Evolutionary conservation across 352 stramenopile genomes (phyloP), one percentile per base, ranked within the genome.

Genomic region (Phytophthora macrochlamydospora): DNA sequence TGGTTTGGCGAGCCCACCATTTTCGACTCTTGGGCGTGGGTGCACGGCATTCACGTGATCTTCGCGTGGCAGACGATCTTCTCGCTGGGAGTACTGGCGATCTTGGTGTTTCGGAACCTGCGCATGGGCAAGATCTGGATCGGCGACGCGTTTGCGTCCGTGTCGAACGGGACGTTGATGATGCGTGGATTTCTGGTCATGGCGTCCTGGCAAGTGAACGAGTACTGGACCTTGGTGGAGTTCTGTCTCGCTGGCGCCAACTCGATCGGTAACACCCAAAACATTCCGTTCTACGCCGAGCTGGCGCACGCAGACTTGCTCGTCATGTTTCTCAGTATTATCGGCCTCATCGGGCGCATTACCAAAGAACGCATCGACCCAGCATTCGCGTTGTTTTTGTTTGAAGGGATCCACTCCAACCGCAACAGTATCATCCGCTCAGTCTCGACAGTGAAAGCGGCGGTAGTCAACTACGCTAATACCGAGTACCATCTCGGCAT

Each of bases 11-110:
- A 67, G 12, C 49, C 71, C 1, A 55, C 78, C n/a, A 69, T 83
- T 13, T 68, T 66, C 7, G 75, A 87, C 60, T 74, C 66, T 6
- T 87, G 78, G 78, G 68, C 71, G 1, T 85, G 76, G 76, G 71
- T 71, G 8, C 78, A 81, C 40, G 56, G 65, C 29, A 60, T 83
- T 4, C 76, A 85, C 44, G 3, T 74, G 2, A 42, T 74, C 14
- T 79, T 85, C 29, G 73, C 67, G 1, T 56, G 54, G 28, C 50
- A 71, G 40, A 71, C 62, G 2, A 18, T 79, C 11, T 65, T 79
- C n/a, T 64, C 67, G 2, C 50, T 81, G 0, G 12, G 59, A 0
- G 51, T 83, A 1, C 48, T 85, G 1, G 58, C 68, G 3, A 51
- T 85, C n/a, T 44, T 79, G 1, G 65, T 73, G 13, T 72, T 71